These are phyloP conservation scores for Metarhizium robertsii DNA, from an alignment of 2,329 filamentous ascomycete species.

Conservation along the genomic window DNA sequence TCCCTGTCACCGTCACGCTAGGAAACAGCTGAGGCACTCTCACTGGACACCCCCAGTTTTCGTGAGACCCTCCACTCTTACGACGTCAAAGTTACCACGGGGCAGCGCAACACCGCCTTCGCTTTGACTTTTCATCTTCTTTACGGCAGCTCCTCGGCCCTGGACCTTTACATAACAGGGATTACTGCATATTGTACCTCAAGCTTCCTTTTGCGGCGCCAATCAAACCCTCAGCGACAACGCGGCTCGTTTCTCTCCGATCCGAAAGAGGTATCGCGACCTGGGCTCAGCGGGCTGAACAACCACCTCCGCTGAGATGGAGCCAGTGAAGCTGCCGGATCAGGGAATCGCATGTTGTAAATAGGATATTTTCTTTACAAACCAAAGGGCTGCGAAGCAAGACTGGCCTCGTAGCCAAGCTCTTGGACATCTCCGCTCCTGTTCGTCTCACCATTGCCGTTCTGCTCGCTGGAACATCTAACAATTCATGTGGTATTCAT, in stretches of 20 bases:
- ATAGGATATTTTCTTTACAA: conserved; percentile 1
- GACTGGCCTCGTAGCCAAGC: conserved; percentile 11
- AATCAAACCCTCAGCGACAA: background rate
- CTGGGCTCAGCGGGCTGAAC: conserved; percentile 2
- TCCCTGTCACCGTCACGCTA: conserved; percentile 1
- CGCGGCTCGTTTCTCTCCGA: background rate
- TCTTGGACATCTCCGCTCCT: background rate
- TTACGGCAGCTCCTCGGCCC: background rate
- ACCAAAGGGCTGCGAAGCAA: conserved; percentile 2
- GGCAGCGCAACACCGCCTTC: background rate
- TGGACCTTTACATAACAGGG: background rate
- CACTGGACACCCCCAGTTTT: conserved; percentile 1
- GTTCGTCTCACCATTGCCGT: conserved; percentile 12
- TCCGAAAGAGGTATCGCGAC: background rate
- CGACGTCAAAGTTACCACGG: conserved; percentile 1
- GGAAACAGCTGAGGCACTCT: background rate
- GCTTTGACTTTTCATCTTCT: background rate
- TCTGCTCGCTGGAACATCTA: conserved; percentile 1
- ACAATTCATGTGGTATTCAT: conserved; percentile 1
- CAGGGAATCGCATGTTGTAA: conserved; percentile 11
- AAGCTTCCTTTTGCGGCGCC: background rate
- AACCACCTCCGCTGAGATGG: conserved; percentile 28
- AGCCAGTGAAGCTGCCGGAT: conserved; percentile 20
- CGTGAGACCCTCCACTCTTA: conserved; percentile 3
- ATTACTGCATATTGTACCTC: background rate